Percentiles rank a stretch among this genome's conserved stretches.
phyloP scores from a whole-genome alignment of 306 rosid species.

The Sicyos edulis region DNA sequence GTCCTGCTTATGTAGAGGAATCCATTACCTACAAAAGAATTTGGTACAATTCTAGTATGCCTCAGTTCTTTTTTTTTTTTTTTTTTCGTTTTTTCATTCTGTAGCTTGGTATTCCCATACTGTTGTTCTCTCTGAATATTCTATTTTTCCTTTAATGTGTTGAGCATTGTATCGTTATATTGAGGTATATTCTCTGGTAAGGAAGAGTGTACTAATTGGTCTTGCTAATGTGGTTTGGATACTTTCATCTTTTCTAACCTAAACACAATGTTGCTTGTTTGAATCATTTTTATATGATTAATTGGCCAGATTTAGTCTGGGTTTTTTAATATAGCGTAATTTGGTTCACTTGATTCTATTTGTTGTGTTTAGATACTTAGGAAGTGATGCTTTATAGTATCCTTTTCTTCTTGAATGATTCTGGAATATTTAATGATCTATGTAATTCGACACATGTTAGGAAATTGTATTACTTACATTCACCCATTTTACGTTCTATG shows the following conservation, averaged over 20 bases:
- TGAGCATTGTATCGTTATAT: background rate
- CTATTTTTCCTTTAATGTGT: background rate
- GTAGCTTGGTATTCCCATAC: background rate
- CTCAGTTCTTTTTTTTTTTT: background rate
- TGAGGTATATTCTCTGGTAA: background rate
- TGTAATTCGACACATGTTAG: background rate
- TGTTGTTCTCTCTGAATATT: background rate
- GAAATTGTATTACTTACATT: background rate
- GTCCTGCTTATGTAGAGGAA: background rate
- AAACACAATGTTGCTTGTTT: background rate
- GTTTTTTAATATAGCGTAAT: background rate
- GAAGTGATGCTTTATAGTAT: background rate
- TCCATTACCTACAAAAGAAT: background rate
- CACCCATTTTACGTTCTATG: background rate
- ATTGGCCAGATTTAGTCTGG: background rate
- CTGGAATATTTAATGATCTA: background rate
- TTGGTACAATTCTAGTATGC: background rate
- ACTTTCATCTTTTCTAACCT: background rate
- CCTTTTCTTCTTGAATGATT: background rate
- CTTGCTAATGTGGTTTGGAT: background rate
- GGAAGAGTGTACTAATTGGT: background rate
- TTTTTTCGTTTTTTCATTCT: background rate
- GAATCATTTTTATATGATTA: background rate
- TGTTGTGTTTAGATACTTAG: background rate
- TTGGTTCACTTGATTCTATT: background rate